These are phyloP conservation scores for Naganishia friedmannii DNA, from an alignment of 768 basidiomycete genomes.

Conservation along the genomic window DNA sequence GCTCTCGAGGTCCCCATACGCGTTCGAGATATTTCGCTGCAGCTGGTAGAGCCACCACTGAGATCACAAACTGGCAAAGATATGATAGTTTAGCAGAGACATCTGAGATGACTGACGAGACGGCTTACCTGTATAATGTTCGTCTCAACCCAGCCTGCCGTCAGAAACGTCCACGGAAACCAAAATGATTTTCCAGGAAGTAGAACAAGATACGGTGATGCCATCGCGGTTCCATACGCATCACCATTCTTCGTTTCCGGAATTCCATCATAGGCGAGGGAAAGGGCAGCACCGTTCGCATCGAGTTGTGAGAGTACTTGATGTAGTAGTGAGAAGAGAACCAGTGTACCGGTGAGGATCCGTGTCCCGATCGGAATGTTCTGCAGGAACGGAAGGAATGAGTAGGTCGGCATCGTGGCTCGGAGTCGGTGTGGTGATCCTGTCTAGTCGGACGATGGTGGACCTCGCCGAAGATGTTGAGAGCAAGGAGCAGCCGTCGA, in stretches of 20 bases:
- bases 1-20: slow-evolving; percentile 86
- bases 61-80: slow-evolving; percentile 64
- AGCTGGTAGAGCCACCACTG: slow-evolving; percentile 73
- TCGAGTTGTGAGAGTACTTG: slow-evolving; percentile 29
- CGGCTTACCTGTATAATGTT: slow-evolving; percentile 73
- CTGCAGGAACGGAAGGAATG: slow-evolving; percentile 51
- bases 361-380: slow-evolving; percentile 46
- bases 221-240: neutral
- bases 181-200: slow-evolving; percentile 71
- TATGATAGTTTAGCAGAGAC: neutral
- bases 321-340: slow-evolving; percentile 36
- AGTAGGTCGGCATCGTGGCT: slow-evolving; percentile 45
- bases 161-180: slow-evolving; percentile 91
- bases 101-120: neutral
- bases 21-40: slow-evolving; percentile 87
- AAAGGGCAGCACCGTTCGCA: neutral
- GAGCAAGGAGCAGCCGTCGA: too few relatives aligned
- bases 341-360: slow-evolving; percentile 39
- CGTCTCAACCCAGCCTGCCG: slow-evolving; percentile 80
- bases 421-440: neutral
- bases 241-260: slow-evolving; percentile 17
- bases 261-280: slow-evolving; percentile 5
- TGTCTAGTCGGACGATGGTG: too few relatives aligned
- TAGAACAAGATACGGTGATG: slow-evolving; percentile 58
- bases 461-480: neutral